These are phyloP conservation scores for Phellopilus nigrolimitatus DNA, from an alignment of 1,284 basidiomycete species.

Conservation along the genomic window DNA sequence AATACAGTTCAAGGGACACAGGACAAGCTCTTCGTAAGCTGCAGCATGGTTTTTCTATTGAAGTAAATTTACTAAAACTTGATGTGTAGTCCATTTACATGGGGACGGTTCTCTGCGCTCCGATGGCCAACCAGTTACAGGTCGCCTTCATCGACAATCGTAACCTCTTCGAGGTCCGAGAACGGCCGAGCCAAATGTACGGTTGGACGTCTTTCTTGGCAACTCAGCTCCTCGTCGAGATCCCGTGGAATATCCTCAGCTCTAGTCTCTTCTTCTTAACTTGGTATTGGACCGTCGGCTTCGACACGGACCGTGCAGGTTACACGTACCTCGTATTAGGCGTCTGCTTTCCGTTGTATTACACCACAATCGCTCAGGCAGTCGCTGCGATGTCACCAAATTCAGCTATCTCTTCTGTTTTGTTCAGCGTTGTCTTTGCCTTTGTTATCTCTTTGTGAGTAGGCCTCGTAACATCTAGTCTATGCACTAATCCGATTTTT, in stretches of 20 bases:
- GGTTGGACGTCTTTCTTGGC: conserved; percentile 18
- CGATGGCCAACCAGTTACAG: conserved; percentile 45
- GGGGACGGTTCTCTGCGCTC: conserved; percentile 39
- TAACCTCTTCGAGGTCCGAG: conserved; percentile 19
- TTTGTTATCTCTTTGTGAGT: conserved; percentile 21
- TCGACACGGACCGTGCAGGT: conserved; percentile 13
- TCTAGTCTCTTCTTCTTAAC: conserved; percentile 20
- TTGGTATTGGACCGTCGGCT: conserved; percentile 24
- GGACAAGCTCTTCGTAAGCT: conserved; percentile 21
- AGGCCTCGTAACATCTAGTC: neutral
- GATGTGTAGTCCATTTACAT: conserved; percentile 43
- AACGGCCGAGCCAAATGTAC: conserved; percentile 21
- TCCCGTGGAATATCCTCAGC: conserved; percentile 20
- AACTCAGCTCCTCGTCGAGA: conserved; percentile 16
- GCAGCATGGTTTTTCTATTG: conserved; percentile 24
- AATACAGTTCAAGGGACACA: conserved; percentile 18
- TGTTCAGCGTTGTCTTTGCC: conserved; percentile 18
- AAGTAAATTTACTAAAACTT: conserved; percentile 41
- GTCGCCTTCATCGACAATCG: conserved; percentile 37
- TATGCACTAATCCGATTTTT: neutral
- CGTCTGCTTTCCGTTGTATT: conserved; percentile 16
- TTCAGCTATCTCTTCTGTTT: conserved; percentile 12
- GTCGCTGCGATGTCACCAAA: conserved; percentile 21
- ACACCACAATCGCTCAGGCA: conserved; percentile 22
- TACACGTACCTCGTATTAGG: conserved; percentile 17